Percentiles rank a stretch among this genome's conserved stretches.
Evolutionary conservation across 192 early-diverging fungal species (phyloP).

Genomic region (Paraglomus brasilianum): DNA sequence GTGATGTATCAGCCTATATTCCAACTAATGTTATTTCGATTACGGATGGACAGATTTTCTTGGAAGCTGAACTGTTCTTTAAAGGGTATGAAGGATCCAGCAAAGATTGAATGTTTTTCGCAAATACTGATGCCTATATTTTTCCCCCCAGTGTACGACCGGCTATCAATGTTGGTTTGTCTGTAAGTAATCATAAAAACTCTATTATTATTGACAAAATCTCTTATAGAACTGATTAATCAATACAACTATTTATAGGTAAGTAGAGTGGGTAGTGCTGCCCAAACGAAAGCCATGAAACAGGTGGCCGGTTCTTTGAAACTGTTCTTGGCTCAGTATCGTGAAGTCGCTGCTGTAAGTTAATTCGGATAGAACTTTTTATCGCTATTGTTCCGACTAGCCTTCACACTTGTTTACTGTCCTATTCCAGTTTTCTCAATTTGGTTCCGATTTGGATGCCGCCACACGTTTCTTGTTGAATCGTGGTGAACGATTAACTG

Average conservation of each 20-base stretch:
- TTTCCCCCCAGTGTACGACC: constrained; percentile 75
- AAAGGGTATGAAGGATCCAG: constrained; percentile 57
- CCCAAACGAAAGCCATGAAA: constrained; percentile 99
- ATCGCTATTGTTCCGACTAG: background rate
- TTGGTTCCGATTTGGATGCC: constrained; percentile 99
- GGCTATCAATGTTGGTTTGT: constrained; percentile 99
- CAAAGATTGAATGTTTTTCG: no score
- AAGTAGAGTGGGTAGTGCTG: constrained; percentile 99
- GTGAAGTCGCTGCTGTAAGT: constrained; percentile 91
- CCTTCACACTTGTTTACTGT: background rate
- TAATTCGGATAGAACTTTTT: background rate
- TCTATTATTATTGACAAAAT: background rate
- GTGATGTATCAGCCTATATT: constrained; percentile 99
- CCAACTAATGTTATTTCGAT: constrained; percentile 99
- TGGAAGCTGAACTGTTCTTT: constrained; percentile 99
- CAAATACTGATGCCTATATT: background rate
- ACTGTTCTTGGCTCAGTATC: constrained; percentile 99
- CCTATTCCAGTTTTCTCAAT: constrained; percentile 81
- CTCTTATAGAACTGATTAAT: background rate
- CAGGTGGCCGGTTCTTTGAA: constrained; percentile 99
- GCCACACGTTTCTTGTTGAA: constrained; percentile 99
- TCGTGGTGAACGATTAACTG: constrained; percentile 99
- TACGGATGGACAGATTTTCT: constrained; percentile 99
- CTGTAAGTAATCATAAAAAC: constrained; percentile 55
- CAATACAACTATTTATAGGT: background rate